Evolutionary conservation across 345 rosid species (phyloP), one percentile per base, ranked within the genome.

Genomic region (Eucalyptus viminalis): DNA sequence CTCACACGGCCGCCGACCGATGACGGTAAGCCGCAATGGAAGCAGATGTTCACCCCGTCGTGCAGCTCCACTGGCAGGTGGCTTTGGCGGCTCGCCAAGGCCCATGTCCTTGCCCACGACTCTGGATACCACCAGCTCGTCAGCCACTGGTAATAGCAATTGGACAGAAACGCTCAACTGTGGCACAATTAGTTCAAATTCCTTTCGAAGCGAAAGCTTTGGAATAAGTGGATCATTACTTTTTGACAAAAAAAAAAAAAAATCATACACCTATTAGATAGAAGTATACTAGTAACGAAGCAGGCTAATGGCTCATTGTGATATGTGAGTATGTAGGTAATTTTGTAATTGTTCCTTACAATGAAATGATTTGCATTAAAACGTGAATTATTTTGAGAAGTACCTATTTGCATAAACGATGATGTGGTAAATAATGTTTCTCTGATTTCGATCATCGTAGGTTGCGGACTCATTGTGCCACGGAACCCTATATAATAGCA

Each of bases 61-160:
- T 90, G 86, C 89, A 76, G 93, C 88, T 72, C 95, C 87, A 97
- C 98, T 1, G 89, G 89, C 19, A 31, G 29, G 91, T 96, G 97
- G 99, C 93, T 94, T 4, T 96, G 98, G 99, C 93, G 37, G 87
- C 88, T 96, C 12, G 97, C 99, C 80, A 97, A 96, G 90, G 92
- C 94, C 56, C 99, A 96, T 87, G 96, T 87, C 22, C 91, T 93
- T 40, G 90, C 97, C 43, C 97, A 95, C 86, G 97, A 97, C 14
- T 90, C 96, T 15, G 94, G 94, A 47, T 91, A 93, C 81, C 97
- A 97, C 89, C 95, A 97, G 72, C 98, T 97, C 87, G 89, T 96
- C 54, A 93, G 94, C 76, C 98, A 97, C 86, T 97, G 98, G 97
- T 97, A 94, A 37, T 12, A 65, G 13, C 49, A 47, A 47, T 11